These are phyloP conservation scores for Cryptococcus sp. DNA, from an alignment of 1,284 basidiomycete genomes.

Conservation along the genomic window DNA sequence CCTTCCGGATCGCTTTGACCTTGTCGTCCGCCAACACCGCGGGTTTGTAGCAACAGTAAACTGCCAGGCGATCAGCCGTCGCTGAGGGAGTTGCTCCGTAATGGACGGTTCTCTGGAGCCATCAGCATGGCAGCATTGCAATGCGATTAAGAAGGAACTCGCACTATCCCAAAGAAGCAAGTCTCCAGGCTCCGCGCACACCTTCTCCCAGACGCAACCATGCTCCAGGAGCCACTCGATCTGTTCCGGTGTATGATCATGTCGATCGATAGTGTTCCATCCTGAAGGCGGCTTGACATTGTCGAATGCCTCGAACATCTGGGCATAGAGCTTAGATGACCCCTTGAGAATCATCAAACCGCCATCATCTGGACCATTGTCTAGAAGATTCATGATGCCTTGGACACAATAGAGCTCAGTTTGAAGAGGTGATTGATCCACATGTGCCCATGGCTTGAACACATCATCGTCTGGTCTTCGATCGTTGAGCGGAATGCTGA, in stretches of 20 bases:
- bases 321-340: background rate
- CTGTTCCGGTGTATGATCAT: constrained; percentile 27
- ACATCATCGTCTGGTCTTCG: constrained; percentile 11
- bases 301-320: constrained; percentile 5
- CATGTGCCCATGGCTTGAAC: constrained; percentile 36
- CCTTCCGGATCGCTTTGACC: constrained; percentile 4
- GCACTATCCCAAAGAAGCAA: constrained; percentile 26
- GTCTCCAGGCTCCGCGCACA: constrained; percentile 22
- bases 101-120: background rate
- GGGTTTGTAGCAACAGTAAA: constrained; percentile 29
- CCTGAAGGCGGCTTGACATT: constrained; percentile 29
- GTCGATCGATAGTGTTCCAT: constrained; percentile 31
- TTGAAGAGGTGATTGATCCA: constrained; percentile 34
- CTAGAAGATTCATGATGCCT: constrained; percentile 15
- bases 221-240: constrained; percentile 28
- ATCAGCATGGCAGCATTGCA: background rate
- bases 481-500: constrained; percentile 30
- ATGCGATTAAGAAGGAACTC: background rate
- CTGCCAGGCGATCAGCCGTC: background rate
- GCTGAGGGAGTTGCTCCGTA: constrained; percentile 1
- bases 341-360: constrained; percentile 9
- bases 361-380: constrained; percentile 20
- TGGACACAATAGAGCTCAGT: constrained; percentile 20
- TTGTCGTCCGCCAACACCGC: constrained; percentile 15
- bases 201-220: constrained; percentile 28